Base-by-base conservation (phyloP, 2,329 filamentous ascomycete genomes). In the Bimuria novae-zelandiae region DNA sequence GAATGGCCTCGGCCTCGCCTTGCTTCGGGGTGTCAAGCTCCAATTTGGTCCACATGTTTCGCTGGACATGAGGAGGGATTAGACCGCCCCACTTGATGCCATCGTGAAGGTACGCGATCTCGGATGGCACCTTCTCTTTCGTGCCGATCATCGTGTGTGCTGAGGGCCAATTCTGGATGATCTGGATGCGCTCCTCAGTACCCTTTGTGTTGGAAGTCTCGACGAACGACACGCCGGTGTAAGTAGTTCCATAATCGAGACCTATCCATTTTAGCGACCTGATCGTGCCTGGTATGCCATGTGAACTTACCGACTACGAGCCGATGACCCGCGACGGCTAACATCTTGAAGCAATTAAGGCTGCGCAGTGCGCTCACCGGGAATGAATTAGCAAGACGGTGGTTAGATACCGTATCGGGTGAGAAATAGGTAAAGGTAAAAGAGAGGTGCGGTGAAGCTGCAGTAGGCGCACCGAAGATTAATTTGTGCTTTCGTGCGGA, bases 31-130 rank as follows among this genome's bases (percentile, higher is more conserved):
- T 8, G 14, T 73, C 67, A 0, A 72, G 56, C 10, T 63, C 49
- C 0, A 73, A 52, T 45, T 73, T 72, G 0, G 68, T 73, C 65
- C 69, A 73, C 49, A 70, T 63, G 32, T 71, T 59, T 0, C 72
- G 58, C 25, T 59, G 39, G 0, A 63, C 49, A 42, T 71, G 35
- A 0, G 57, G 36, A 0, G 61, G 48, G 11, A 67, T 63, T 0
- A 47, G 14, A 3, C 56, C 54, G 2, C 65, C 64, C 62, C 61
- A 69, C 4, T 25, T 16, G 6, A 53, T 27, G n/a, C 49, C 56
- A 7, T 56, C 37, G 0, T 44, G 3, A 17, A 49, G 39, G 39
- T 67, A 67, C 0, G 64, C 51, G 1, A 71, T 50, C 23, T 69
- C 66, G 4, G 59, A 63, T 0, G 66, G 67, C 0, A 66, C 64